Conservation (phyloP, 768 basidiomycete genomes). For the Hydnum rufescens region DNA sequence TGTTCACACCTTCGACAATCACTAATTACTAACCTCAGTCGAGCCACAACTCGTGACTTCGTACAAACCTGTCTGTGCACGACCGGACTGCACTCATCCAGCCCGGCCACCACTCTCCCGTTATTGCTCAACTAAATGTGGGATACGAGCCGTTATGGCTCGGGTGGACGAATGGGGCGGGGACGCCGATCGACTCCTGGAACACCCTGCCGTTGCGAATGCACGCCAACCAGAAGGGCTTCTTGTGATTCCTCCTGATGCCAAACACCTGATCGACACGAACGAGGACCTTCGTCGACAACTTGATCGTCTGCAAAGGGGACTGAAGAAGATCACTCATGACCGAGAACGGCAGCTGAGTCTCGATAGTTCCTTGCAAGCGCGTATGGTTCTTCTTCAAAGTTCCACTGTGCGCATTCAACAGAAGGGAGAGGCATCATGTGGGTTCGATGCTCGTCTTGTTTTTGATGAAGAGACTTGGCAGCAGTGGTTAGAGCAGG, state of each 20-base stretch:
- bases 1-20: conserved; percentile 5
- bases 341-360: conserved; percentile 51
- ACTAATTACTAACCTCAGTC: conserved; percentile 22
- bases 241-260: not conserved
- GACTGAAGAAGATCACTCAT: conserved; percentile 28
- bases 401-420: conserved; percentile 49
- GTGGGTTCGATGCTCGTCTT: conserved; percentile 79
- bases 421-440: conserved; percentile 32
- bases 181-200: not conserved
- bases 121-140: conserved; percentile 82
- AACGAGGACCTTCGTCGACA: conserved; percentile 25
- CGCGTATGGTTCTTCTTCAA: conserved; percentile 41
- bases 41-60: conserved; percentile 47
- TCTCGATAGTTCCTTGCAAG: conserved; percentile 31
- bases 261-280: not conserved
- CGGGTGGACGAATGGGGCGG: conserved; percentile 6
- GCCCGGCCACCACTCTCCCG: conserved; percentile 70
- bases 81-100: conserved; percentile 47
- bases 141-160: conserved; percentile 22
- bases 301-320: conserved; percentile 19
- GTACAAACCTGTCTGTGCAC: conserved; percentile 41
- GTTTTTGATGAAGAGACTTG: conserved; percentile 71
- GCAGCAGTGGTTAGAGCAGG: conserved; percentile 31
- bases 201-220: not conserved
- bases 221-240: not conserved